Percentiles rank a stretch among this genome's conserved stretches.
Evolutionary conservation across 352 stramenopile species (phyloP).

Genomic region (Phytophthora megakarya): DNA sequence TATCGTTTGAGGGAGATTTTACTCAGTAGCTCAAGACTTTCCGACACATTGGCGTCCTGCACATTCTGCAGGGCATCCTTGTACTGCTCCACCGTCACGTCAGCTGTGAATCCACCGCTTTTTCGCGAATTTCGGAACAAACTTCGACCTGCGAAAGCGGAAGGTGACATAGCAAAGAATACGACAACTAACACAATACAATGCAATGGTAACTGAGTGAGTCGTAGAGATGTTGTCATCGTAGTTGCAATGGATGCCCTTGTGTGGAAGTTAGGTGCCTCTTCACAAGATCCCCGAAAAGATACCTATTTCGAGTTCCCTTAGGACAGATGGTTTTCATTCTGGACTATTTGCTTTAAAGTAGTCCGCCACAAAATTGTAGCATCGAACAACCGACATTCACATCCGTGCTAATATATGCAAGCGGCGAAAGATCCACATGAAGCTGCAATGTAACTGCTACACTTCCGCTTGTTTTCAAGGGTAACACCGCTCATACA

Average conservation of each 20-base stretch:
- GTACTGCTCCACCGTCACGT: slow-evolving; percentile 55
- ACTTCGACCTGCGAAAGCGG: slow-evolving; percentile 3
- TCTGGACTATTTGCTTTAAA: no score
- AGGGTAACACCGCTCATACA: no score
- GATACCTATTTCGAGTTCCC: no score
- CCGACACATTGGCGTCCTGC: slow-evolving; percentile 45
- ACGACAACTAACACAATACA: not conserved
- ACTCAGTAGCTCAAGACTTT: slow-evolving; percentile 54
- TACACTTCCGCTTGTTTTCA: no score
- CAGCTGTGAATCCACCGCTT: slow-evolving; percentile 28
- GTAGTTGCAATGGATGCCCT: not conserved
- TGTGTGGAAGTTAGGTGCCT: not conserved
- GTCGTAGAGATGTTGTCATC: not conserved
- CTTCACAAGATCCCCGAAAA: not conserved
- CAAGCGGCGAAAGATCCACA: no score
- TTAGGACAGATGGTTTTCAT: no score
- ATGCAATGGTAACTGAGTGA: not conserved
- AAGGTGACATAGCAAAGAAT: not conserved
- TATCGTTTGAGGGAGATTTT: slow-evolving; percentile 65
- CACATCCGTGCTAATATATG: no score
- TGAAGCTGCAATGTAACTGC: no score
- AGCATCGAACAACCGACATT: no score
- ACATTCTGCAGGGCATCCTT: slow-evolving; percentile 55
- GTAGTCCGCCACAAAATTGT: no score
- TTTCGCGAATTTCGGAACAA: slow-evolving; percentile 38